Evolutionary conservation across 495 filamentous ascomycete species (phyloP).

Genomic region (Penicillium alfredii): DNA sequence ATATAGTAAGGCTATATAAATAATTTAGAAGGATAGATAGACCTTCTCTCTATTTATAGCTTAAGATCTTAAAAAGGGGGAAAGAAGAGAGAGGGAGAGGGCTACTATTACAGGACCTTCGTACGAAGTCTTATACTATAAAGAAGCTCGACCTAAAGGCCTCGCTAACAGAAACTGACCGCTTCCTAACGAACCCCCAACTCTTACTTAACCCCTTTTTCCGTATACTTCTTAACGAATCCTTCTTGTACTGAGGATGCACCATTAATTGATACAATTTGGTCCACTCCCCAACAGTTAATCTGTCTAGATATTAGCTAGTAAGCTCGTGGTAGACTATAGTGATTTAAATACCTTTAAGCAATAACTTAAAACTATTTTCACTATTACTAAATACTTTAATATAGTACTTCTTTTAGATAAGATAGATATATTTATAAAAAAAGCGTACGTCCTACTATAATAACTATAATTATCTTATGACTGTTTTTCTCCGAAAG

Average conservation of each 20-base stretch:
- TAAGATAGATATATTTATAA: constrained; percentile 43
- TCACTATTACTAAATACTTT: constrained; percentile 24
- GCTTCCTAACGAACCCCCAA: too few species aligned
- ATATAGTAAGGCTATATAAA: neutral
- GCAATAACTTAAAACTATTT: constrained; percentile 16
- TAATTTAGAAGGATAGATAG: neutral
- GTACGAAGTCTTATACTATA: too few species aligned
- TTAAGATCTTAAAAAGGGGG: too few species aligned
- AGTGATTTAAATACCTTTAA: constrained; percentile 16
- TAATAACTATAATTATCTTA: neutral
- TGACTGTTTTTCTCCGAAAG: constrained; percentile 41
- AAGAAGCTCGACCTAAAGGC: too few species aligned
- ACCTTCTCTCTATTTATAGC: neutral
- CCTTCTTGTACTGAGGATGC: too few species aligned
- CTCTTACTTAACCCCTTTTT: too few species aligned
- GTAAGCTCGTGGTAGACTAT: constrained; percentile 15
- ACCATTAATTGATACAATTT: too few species aligned
- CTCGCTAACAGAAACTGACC: too few species aligned
- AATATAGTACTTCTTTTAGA: constrained; percentile 34
- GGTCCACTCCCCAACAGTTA: too few species aligned
- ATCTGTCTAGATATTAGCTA: constrained; percentile 18
- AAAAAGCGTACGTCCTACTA: constrained; percentile 2
- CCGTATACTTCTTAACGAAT: too few species aligned
- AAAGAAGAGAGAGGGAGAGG: too few species aligned
- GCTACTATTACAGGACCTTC: too few species aligned